These are phyloP conservation scores for Penicillium sp. DNA, from an alignment of 2,329 filamentous ascomycete species.

Conservation along the genomic window DNA sequence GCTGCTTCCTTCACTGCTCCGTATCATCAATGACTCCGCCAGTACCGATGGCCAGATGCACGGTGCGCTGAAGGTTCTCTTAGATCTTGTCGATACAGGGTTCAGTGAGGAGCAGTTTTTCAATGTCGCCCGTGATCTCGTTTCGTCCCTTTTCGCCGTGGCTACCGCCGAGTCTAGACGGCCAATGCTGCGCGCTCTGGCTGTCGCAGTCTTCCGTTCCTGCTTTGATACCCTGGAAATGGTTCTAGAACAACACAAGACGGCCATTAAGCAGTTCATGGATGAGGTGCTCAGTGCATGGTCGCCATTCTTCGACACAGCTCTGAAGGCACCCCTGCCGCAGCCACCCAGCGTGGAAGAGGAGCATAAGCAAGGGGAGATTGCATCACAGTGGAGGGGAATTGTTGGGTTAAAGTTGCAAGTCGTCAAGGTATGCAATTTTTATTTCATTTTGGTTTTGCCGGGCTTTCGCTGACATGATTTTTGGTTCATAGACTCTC, in stretches of 20 bases:
- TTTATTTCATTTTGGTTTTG: not conserved
- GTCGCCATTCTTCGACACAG: slow-evolving; percentile 83
- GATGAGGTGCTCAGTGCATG: slow-evolving; percentile 80
- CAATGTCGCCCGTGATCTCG: slow-evolving; percentile 77
- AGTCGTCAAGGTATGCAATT: slow-evolving; percentile 69
- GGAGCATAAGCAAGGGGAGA: slow-evolving; percentile 54
- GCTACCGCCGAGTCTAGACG: slow-evolving; percentile 74
- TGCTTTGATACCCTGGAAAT: slow-evolving; percentile 97
- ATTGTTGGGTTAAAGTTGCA: slow-evolving; percentile 86
- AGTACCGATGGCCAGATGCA: slow-evolving; percentile 80
- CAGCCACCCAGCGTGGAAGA: slow-evolving; percentile 57
- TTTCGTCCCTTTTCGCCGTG: slow-evolving; percentile 79
- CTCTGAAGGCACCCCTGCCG: slow-evolving; percentile 73
- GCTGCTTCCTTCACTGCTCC: slow-evolving; percentile 76
- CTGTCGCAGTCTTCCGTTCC: slow-evolving; percentile 83
- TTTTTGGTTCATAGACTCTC: slow-evolving; percentile 60
- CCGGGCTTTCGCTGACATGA: slow-evolving; percentile 17
- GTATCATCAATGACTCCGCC: slow-evolving; percentile 64
- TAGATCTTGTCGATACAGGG: slow-evolving; percentile 88
- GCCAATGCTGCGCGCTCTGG: slow-evolving; percentile 74
- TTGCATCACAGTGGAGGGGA: slow-evolving; percentile 72
- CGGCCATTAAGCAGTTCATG: slow-evolving; percentile 82
- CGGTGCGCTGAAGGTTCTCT: slow-evolving; percentile 82
- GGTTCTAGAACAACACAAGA: slow-evolving; percentile 89
- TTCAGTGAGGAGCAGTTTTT: slow-evolving; percentile 96